phyloP scores from a whole-genome alignment of 768 basidiomycete genomes.

The Pleurotus djamor region DNA sequence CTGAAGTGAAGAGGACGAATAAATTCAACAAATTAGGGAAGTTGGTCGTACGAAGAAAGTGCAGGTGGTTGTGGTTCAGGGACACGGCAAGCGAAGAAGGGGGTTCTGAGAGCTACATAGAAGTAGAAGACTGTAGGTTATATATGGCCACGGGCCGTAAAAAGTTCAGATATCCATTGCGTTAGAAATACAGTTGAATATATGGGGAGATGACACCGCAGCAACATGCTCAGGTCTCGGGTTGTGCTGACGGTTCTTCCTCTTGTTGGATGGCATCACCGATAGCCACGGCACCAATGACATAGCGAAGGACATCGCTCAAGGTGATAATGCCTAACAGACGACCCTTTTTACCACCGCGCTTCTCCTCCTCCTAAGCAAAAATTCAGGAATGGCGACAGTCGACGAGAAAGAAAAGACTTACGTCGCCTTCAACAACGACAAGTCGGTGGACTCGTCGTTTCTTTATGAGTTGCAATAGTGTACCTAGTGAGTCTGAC shows the following conservation, averaged over 20 bases:
- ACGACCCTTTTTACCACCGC: slow-evolving; percentile 79
- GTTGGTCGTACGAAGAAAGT: no score
- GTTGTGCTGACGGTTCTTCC: slow-evolving; percentile 11
- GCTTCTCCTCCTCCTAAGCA: slow-evolving; percentile 72
- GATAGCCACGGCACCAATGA: slow-evolving; percentile 66
- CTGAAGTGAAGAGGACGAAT: not conserved
- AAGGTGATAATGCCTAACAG: slow-evolving; percentile 86
- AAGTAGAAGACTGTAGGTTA: no score
- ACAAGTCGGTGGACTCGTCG: slow-evolving; percentile 93
- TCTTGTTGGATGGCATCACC: slow-evolving; percentile 38
- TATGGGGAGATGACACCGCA: not conserved
- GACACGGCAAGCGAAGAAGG: no score
- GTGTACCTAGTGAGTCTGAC: slow-evolving; percentile 85
- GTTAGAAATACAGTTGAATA: slow-evolving; percentile 1
- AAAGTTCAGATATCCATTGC: not conserved
- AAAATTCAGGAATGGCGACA: not conserved
- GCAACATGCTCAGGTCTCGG: slow-evolving; percentile 2
- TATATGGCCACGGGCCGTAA: not conserved
- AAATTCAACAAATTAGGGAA: no score
- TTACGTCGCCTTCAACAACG: slow-evolving; percentile 89
- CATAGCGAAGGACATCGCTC: slow-evolving; percentile 83
- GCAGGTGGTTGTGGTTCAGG: no score
- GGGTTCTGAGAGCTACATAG: no score
- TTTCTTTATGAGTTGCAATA: slow-evolving; percentile 90
- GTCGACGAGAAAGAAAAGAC: slow-evolving; percentile 16